Percentiles rank a stretch among this genome's conserved stretches.
phyloP scores from a whole-genome alignment of 108 stramenopile species.

The Tribonema minus region DNA sequence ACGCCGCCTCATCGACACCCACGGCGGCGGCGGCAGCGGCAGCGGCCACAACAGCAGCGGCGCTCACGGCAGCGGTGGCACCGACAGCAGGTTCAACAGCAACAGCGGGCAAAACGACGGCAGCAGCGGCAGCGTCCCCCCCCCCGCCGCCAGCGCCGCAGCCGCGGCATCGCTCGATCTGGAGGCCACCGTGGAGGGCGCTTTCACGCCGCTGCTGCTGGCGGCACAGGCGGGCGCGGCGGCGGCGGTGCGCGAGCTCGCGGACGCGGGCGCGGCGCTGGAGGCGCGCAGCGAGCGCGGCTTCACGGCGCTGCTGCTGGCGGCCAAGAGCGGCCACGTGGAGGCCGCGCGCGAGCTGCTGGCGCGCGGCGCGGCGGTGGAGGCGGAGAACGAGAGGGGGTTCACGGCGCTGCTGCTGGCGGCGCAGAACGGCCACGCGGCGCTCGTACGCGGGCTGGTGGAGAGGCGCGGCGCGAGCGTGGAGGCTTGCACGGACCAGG shows the following conservation, averaged over 20 bases:
- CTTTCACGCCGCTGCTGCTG: slow-evolving; percentile 13
- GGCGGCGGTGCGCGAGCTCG: slow-evolving; percentile 11
- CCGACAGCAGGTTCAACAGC: too few relatives aligned
- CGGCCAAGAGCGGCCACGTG: slow-evolving; percentile 9
- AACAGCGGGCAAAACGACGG: too few relatives aligned
- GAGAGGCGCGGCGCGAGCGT: slow-evolving; percentile 10
- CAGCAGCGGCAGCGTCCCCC: too few relatives aligned
- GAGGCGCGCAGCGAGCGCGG: slow-evolving; percentile 22
- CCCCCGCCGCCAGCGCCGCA: too few relatives aligned
- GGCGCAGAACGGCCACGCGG: slow-evolving; percentile 26
- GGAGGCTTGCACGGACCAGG: slow-evolving; percentile 19
- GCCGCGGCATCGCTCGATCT: too few relatives aligned
- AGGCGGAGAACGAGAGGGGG: slow-evolving; percentile 1
- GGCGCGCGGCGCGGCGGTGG: neutral
- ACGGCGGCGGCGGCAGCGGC: too few relatives aligned
- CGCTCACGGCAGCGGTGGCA: too few relatives aligned
- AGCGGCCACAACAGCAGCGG: too few relatives aligned
- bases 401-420: slow-evolving; percentile 30
- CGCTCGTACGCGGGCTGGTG: too few relatives aligned
- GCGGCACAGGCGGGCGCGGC: slow-evolving; percentile 13
- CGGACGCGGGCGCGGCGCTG: slow-evolving; percentile 6
- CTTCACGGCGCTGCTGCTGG: slow-evolving; percentile 27
- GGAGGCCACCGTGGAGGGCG: slow-evolving; percentile 4
- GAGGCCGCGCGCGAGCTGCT: slow-evolving; percentile 27
- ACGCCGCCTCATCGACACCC: too few relatives aligned